phyloP scores from a whole-genome alignment of 169 alveolate species.

The Condylostoma magnum region DNA sequence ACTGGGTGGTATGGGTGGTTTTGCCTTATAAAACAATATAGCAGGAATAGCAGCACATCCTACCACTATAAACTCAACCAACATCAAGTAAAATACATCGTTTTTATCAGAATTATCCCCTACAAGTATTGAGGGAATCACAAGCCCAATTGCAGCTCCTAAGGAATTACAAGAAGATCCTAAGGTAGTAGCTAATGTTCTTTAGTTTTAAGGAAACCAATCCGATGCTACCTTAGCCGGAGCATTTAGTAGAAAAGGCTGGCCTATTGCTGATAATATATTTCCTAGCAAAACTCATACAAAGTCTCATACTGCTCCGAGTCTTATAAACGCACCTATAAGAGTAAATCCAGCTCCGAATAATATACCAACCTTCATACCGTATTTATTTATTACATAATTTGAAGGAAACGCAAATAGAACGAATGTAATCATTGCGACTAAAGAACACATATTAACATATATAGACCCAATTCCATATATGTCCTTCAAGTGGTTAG shows the following conservation, averaged over 20 bases:
- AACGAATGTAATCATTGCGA: background rate
- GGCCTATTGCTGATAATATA: constrained; percentile 44
- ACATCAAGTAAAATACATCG: background rate
- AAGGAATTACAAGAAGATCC: constrained; percentile 36
- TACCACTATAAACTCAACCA: background rate
- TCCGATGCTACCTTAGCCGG: constrained; percentile 42
- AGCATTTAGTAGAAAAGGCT: constrained; percentile 54
- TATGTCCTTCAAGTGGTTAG: background rate
- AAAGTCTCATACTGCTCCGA: background rate
- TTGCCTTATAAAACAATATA: background rate
- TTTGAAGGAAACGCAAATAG: background rate
- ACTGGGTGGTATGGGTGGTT: background rate
- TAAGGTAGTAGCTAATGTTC: constrained; percentile 36
- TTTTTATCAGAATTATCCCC: background rate
- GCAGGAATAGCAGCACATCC: background rate
- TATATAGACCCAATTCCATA: background rate
- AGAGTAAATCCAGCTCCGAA: background rate
- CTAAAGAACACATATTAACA: background rate
- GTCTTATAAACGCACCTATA: background rate
- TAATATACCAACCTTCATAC: background rate
- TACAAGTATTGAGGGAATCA: constrained; percentile 43
- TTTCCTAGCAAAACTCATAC: constrained; percentile 35
- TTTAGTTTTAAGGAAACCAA: constrained; percentile 36
- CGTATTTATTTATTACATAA: background rate
- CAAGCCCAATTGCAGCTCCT: constrained; percentile 51